Percentiles rank a stretch among this genome's conserved stretches.
These are phyloP conservation scores for Conringia planisiliqua DNA, from an alignment of 345 rosid genomes.

Conservation along the genomic window DNA sequence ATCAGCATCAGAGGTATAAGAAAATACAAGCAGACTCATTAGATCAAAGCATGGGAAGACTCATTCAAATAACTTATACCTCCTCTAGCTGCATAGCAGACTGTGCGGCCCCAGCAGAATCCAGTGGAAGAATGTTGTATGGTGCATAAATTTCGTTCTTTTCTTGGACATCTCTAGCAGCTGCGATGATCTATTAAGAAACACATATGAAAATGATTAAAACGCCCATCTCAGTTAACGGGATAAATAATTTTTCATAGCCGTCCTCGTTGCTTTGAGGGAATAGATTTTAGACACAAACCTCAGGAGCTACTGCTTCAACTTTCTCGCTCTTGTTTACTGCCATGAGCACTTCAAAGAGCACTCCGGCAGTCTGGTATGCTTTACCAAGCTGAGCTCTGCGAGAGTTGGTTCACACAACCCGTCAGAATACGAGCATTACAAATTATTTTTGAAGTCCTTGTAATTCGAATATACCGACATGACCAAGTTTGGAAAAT, in stretches of 20 bases:
- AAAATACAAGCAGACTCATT: conserved; percentile 10
- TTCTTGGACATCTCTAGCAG: conserved; percentile 97
- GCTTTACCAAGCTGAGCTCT: conserved; percentile 99
- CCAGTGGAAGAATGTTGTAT: conserved; percentile 93
- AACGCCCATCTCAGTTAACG: background rate
- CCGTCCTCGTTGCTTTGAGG: conserved; percentile 4
- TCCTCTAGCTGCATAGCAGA: conserved; percentile 94
- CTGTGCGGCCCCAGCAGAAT: conserved; percentile 93
- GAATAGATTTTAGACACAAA: conserved; percentile 30
- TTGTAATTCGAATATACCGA: background rate
- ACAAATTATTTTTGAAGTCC: background rate
- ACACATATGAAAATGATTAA: conserved; percentile 9
- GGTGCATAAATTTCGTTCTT: conserved; percentile 96
- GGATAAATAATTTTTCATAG: background rate
- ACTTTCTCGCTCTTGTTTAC: conserved; percentile 97
- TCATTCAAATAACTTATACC: conserved; percentile 37
- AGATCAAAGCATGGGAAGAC: conserved; percentile 8
- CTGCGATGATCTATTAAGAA: conserved; percentile 81
- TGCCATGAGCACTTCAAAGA: conserved; percentile 95
- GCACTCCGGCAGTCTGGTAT: conserved; percentile 97
- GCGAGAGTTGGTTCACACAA: conserved; percentile 22
- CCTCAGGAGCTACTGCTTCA: conserved; percentile 99
- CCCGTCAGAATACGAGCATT: conserved; percentile 19
- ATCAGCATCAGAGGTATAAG: conserved; percentile 16
- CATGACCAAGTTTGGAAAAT: background rate